phyloP scores from a whole-genome alignment of 345 rosid species.

The Arabidopsis arenosa region DNA sequence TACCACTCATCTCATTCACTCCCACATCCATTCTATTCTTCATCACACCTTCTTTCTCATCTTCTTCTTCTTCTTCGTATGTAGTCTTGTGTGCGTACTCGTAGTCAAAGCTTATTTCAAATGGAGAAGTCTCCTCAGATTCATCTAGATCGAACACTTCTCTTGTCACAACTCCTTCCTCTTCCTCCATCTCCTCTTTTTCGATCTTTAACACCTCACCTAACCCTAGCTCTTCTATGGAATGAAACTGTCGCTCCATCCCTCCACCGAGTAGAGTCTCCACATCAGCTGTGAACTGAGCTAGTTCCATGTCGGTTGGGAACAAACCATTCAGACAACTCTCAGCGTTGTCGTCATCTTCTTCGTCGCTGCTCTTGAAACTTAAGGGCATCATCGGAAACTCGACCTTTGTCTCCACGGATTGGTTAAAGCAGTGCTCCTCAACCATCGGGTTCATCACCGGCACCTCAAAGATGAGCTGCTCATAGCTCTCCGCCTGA shows the following conservation, averaged over 20 bases:
- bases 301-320: constrained; percentile 84
- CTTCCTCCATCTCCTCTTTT: constrained; percentile 45
- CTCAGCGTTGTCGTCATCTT: constrained; percentile 34
- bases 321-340: constrained; percentile 56
- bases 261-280: constrained; percentile 86
- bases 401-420: constrained; percentile 27
- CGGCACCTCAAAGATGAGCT: constrained; percentile 83
- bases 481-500: constrained; percentile 58
- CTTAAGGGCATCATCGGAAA: constrained; percentile 1
- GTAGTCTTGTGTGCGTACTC: constrained; percentile 49
- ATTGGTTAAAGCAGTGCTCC: constrained; percentile 48
- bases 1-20: constrained; percentile 32
- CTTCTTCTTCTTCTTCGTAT: constrained; percentile 46
- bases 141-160: constrained; percentile 44
- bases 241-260: constrained; percentile 59
- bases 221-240: constrained; percentile 76
- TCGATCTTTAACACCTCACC: constrained; percentile 53
- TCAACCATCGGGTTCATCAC: constrained; percentile 60
- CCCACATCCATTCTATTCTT: constrained; percentile 34
- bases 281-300: constrained; percentile 85
- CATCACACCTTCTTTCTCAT: constrained; percentile 46
- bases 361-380: constrained; percentile 32
- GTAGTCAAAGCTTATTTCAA: constrained; percentile 72
- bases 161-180: background rate
- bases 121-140: constrained; percentile 52